A percentile compares a stretch with the other conserved stretches of the same genome.
Conservation (phyloP, 2,329 filamentous ascomycete genomes). For the Teratosphaeriaceae sp. region DNA sequence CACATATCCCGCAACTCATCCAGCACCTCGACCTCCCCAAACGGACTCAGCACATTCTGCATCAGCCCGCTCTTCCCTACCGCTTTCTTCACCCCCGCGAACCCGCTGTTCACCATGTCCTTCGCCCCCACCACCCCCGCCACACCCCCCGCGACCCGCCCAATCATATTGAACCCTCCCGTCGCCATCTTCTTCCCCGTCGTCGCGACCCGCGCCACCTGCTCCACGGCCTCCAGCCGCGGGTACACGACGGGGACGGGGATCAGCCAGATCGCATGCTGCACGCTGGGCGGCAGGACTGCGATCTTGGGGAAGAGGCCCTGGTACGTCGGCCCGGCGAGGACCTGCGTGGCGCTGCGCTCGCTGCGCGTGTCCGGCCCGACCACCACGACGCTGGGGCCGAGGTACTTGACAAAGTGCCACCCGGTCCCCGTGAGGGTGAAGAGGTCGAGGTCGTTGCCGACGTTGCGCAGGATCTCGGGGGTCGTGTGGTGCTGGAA, state of each 20-base stretch:
- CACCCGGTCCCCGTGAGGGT: constrained; percentile 95
- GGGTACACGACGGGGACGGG: constrained; percentile 89
- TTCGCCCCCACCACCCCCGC: constrained; percentile 94
- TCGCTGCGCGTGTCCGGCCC: constrained; percentile 91
- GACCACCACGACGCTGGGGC: constrained; percentile 81
- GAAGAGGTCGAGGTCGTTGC: constrained; percentile 84
- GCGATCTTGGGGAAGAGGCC: constrained; percentile 95
- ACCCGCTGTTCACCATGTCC: constrained; percentile 84
- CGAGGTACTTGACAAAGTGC: constrained; percentile 97
- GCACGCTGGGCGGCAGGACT: constrained; percentile 80
- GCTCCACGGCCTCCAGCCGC: constrained; percentile 83
- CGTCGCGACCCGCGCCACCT: constrained; percentile 81
- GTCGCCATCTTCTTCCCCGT: constrained; percentile 97
- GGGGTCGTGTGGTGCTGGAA: constrained; percentile 98
- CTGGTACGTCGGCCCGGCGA: constrained; percentile 95
- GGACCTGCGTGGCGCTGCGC: constrained; percentile 80
- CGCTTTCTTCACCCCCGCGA: constrained; percentile 91
- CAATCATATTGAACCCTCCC: constrained; percentile 90
- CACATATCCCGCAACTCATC: constrained; percentile 95
- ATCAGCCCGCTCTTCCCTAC: constrained; percentile 93
- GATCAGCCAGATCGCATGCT: constrained; percentile 95
- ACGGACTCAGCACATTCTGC: constrained; percentile 91
- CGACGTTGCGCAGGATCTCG: constrained; percentile 84
- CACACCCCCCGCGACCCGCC: constrained; percentile 90
- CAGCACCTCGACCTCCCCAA: constrained; percentile 89